Evolutionary conservation across 495 filamentous ascomycete genomes (phyloP).

Genomic region (Rhypophila decipiens): DNA sequence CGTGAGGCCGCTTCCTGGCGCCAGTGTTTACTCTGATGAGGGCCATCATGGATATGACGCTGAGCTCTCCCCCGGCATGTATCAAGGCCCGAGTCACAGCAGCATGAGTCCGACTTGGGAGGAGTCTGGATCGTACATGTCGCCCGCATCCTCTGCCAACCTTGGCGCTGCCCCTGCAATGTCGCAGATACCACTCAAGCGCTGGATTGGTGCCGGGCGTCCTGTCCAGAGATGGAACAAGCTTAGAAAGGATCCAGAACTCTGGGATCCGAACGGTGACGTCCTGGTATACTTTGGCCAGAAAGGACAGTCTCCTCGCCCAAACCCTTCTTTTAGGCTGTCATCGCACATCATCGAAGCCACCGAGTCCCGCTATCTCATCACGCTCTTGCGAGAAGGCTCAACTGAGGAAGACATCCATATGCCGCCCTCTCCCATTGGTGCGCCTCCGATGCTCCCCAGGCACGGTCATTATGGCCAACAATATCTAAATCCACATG

Average conservation of each 20-base stretch:
- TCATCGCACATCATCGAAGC: constrained; percentile 50
- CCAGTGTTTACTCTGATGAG: constrained; percentile 11
- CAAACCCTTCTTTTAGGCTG: constrained; percentile 51
- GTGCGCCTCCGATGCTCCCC: constrained; percentile 36
- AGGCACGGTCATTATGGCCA: constrained; percentile 24
- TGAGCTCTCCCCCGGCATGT: constrained; percentile 15
- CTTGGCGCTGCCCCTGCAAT: constrained; percentile 26
- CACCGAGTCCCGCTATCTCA: constrained; percentile 48
- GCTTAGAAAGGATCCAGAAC: constrained; percentile 51
- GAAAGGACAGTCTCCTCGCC: constrained; percentile 33
- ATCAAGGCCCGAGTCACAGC: constrained; percentile 1
- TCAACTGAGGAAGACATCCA: constrained; percentile 38
- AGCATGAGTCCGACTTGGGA: constrained; percentile 19
- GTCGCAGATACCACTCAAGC: constrained; percentile 35
- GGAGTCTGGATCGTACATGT: constrained; percentile 11
- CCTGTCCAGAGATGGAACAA: constrained; percentile 49
- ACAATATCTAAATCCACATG: constrained; percentile 18
- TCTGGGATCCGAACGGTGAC: constrained; percentile 58
- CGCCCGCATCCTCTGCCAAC: constrained; percentile 29
- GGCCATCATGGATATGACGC: constrained; percentile 18
- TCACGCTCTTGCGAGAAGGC: constrained; percentile 47
- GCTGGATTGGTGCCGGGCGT: constrained; percentile 43
- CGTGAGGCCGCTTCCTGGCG: constrained; percentile 16
- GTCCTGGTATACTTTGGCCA: constrained; percentile 52
- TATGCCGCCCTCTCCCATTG: constrained; percentile 38